Evolutionary conservation across 1,139 yeast species (phyloP).

Genomic region (Lodderomyces oxycetoniae): DNA sequence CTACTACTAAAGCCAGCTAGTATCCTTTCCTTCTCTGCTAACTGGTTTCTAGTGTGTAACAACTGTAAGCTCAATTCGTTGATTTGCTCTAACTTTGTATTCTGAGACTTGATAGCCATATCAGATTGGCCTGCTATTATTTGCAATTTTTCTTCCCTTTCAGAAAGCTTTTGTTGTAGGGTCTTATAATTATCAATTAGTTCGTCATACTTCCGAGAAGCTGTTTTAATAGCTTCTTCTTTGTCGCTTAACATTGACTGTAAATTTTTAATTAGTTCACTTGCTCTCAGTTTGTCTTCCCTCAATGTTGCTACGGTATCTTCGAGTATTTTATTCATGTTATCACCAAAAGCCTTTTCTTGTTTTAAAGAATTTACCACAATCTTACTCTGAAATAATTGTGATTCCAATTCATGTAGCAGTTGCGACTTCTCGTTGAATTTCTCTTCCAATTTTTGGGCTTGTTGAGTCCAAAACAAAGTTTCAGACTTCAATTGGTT

Average conservation of each 20-base stretch:
- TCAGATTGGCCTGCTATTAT: conserved; percentile 49
- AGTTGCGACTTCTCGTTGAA: conserved; percentile 53
- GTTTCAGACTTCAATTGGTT: conserved; percentile 44
- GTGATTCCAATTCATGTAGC: conserved; percentile 52
- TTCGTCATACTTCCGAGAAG: conserved; percentile 45
- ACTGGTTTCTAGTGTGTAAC: conserved; percentile 37
- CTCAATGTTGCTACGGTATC: conserved; percentile 51
- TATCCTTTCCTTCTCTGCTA: conserved; percentile 28
- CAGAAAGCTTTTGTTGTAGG: conserved; percentile 47
- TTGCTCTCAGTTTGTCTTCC: conserved; percentile 58
- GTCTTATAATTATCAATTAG: conserved; percentile 52
- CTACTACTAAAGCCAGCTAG: conserved; percentile 25
- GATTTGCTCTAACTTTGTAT: conserved; percentile 59
- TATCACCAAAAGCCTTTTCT: conserved; percentile 49
- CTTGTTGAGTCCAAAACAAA: conserved; percentile 48
- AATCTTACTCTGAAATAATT: conserved; percentile 41
- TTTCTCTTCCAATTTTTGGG: conserved; percentile 52
- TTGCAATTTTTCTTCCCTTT: conserved; percentile 47
- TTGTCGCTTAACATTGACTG: conserved; percentile 63
- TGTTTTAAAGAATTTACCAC: conserved; percentile 49
- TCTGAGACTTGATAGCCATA: conserved; percentile 57
- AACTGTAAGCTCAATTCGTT: conserved; percentile 45
- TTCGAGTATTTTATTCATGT: conserved; percentile 49
- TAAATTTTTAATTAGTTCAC: conserved; percentile 54
- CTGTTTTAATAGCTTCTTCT: conserved; percentile 47